Evolutionary conservation across 129 eudicot genomes (phyloP).

Genomic region (Logfia minima): DNA sequence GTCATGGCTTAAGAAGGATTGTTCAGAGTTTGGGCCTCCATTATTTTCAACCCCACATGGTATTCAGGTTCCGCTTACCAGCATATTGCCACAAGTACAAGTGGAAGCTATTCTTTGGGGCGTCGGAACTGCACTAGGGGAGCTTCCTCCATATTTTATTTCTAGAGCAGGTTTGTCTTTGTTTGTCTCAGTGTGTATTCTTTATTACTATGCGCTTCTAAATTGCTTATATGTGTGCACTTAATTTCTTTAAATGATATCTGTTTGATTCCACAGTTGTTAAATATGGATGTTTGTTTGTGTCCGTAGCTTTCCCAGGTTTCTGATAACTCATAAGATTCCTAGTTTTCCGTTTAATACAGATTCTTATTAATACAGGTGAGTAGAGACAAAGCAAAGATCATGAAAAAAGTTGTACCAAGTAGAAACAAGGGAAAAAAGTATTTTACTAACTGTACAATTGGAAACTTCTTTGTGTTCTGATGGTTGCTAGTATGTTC

Average conservation of each 20-base stretch:
- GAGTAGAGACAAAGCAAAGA: neutral
- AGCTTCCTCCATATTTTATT: slow-evolving; percentile 96
- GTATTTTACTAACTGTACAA: neutral
- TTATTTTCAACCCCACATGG: slow-evolving; percentile 49
- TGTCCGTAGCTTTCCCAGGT: neutral
- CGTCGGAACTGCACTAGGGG: slow-evolving; percentile 93
- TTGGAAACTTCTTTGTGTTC: neutral
- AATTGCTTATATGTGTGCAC: neutral
- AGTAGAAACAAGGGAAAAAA: neutral
- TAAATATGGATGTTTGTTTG: neutral
- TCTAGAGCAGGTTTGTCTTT: slow-evolving; percentile 81
- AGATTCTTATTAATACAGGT: neutral
- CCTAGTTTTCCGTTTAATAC: neutral
- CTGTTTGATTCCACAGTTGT: neutral
- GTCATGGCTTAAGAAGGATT: slow-evolving; percentile 88
- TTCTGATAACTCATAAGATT: neutral
- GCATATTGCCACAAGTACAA: slow-evolving; percentile 91
- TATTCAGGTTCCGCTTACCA: slow-evolving; percentile 70
- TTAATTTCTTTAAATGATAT: neutral
- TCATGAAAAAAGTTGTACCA: neutral
- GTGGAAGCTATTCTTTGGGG: slow-evolving; percentile 95
- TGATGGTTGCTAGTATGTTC: neutral
- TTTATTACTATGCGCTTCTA: neutral
- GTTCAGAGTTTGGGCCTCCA: slow-evolving; percentile 90
- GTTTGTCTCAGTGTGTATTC: neutral